Base-by-base conservation (phyloP, 345 rosid genomes). In the Gossypium herbaceum region DNA sequence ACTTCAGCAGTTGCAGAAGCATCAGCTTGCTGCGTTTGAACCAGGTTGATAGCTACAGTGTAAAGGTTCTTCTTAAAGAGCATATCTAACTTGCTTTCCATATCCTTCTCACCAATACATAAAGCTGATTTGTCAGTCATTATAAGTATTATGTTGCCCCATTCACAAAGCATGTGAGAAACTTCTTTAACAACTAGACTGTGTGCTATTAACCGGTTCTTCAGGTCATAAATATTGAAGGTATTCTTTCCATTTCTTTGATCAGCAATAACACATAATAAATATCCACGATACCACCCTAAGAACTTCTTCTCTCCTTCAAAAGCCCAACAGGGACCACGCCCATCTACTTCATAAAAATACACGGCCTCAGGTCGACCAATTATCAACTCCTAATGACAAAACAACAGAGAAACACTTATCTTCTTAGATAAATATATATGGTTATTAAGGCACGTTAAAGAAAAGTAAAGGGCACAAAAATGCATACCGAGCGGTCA, bases 241-340 rank as follows among this genome's bases (percentile, higher is more conserved):
- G 84, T 84, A 61, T 89, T 88, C 59, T 74, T 86, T 73, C 86
- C 89, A 77, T 73, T 91, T 83, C 97, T 90, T 76, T 94, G 97
- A 76, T 93, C 98, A 29, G 90, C 86, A 79, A 93, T 89, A 77
- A 95, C 97, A 77, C 97, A 95, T 79, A 91, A 72, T 72, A 95
- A 89, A 77, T 95, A 93, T 67, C 99, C 98, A 65, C 99, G 93
- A 75, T 91, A 93, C 99, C 99, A 95, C 16, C 99, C 98, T 47
- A 93, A 69, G 64, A 90, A 86, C 72, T 87, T 91, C 86, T 93
- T 95, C 88, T 95, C 97, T 63, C 99, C 99, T 79, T 93, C 98
- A 81, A 95, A 95, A 67, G 98, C 99, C 99, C 98, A 91, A 80
- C 99, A 95, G 43, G 99, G 99, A 80, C 98, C 99, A 41, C 98